Percentiles rank a stretch among this genome's conserved stretches.
phyloP scores from a whole-genome alignment of 1,284 basidiomycete genomes.

The Coniophora puteana region DNA sequence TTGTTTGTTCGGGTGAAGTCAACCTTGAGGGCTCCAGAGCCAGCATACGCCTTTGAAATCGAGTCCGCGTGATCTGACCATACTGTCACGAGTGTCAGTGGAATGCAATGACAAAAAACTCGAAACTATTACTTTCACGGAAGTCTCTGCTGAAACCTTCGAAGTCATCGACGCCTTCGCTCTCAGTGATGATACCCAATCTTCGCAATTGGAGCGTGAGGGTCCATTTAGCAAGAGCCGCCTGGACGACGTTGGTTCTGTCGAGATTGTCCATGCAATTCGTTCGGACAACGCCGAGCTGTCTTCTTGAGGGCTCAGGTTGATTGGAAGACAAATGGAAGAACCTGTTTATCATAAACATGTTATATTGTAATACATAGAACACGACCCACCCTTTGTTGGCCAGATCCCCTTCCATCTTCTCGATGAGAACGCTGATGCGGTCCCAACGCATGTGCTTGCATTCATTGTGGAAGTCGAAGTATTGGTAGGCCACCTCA shows the following conservation, averaged over 20 bases:
- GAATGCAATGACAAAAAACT: conserved; percentile 1
- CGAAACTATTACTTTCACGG: conserved; percentile 69
- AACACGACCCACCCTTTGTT: conserved; percentile 74
- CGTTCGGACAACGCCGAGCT: conserved; percentile 71
- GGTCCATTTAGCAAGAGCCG: conserved; percentile 81
- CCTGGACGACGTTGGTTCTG: conserved; percentile 95
- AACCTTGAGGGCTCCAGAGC: conserved; percentile 94
- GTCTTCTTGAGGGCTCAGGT: conserved; percentile 47
- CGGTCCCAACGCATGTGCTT: conserved; percentile 95
- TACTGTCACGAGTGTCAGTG: conserved; percentile 47
- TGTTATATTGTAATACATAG: conserved; percentile 2
- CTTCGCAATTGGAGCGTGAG: conserved; percentile 78
- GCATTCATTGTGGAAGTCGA: conserved; percentile 98
- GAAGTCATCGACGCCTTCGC: conserved; percentile 75
- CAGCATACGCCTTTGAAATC: conserved; percentile 90
- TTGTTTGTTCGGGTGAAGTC: conserved; percentile 96
- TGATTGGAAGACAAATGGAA: conserved; percentile 60
- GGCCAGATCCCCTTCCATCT: conserved; percentile 70
- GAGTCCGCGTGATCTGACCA: conserved; percentile 98
- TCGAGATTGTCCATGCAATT: conserved; percentile 98
- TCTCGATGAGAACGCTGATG: conserved; percentile 81
- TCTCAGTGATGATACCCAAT: conserved; percentile 66
- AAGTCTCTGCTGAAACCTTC: conserved; percentile 79
- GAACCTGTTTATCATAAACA: too few species aligned
- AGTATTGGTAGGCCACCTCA: conserved; percentile 88